Conservation (phyloP, 768 basidiomycete species). For the Mycena leptocephala region DNA sequence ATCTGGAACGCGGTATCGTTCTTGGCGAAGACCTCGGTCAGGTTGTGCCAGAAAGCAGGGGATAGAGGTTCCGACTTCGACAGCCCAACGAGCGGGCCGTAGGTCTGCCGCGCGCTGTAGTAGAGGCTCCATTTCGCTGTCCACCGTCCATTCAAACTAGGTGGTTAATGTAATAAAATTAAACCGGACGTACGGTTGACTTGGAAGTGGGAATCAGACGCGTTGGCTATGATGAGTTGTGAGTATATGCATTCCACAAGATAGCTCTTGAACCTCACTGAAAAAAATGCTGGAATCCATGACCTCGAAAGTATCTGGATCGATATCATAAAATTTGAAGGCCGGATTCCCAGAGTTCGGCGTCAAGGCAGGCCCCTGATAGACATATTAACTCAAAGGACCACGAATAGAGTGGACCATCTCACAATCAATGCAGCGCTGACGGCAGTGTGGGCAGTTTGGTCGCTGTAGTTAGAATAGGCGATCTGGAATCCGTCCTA, state of each 20-base stretch:
- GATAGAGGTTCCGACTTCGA: constrained; percentile 43
- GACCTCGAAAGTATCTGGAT: constrained; percentile 59
- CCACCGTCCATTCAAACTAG: constrained; percentile 18
- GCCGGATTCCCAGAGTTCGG: constrained; percentile 58
- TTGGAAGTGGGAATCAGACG: constrained; percentile 46
- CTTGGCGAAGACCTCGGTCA: constrained; percentile 51
- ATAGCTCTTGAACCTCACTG: constrained; percentile 38
- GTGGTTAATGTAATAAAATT: background rate
- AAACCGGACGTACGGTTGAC: constrained; percentile 1
- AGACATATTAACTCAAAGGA: background rate
- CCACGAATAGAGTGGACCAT: too few species aligned
- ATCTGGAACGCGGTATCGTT: constrained; percentile 51
- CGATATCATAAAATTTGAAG: constrained; percentile 60
- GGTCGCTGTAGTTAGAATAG: constrained; percentile 55
- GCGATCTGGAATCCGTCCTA: constrained; percentile 59
- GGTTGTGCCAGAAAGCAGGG: constrained; percentile 59
- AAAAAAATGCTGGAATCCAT: constrained; percentile 55
- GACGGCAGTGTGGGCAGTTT: constrained; percentile 47
- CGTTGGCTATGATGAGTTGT: constrained; percentile 37
- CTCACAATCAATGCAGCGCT: constrained; percentile 48
- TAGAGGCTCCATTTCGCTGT: constrained; percentile 51
- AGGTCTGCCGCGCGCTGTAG: constrained; percentile 55
- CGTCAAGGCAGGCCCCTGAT: constrained; percentile 53
- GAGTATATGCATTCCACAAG: background rate
- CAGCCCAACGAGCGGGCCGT: constrained; percentile 48